These are phyloP conservation scores for Pseudozyma tsukubaensis DNA, from an alignment of 1,284 basidiomycete genomes.

Conservation along the genomic window DNA sequence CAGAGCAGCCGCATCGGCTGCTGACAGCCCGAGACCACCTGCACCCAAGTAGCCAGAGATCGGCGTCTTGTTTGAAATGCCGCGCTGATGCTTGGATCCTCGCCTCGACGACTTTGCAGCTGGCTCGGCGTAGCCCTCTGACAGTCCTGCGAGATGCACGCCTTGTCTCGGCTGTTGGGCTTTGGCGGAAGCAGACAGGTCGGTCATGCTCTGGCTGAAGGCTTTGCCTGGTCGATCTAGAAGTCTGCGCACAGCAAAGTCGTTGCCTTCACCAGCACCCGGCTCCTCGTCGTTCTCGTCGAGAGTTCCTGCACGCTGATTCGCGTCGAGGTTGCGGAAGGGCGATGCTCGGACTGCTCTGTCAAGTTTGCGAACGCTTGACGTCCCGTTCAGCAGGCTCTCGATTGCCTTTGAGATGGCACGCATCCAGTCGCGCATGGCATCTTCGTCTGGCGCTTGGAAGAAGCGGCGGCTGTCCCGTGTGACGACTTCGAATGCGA, in stretches of 20 bases:
- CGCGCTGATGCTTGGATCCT: conserved; percentile 40
- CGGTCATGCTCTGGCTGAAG: conserved; percentile 61
- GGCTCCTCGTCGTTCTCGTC: conserved; percentile 26
- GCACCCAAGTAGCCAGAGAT: conserved; percentile 55
- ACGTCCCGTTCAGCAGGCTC: conserved; percentile 71
- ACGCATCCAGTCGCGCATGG: conserved; percentile 72
- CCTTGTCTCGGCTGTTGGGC: conserved; percentile 12
- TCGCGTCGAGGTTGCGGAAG: conserved; percentile 23
- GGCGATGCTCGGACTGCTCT: conserved; percentile 41
- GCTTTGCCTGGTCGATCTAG: conserved; percentile 18
- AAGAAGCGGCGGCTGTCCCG: conserved; percentile 71
- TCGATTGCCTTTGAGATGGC: conserved; percentile 73
- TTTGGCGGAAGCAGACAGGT: conserved; percentile 37
- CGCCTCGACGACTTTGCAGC: conserved; percentile 18
- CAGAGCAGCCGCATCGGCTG: conserved; percentile 15
- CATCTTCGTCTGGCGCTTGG: conserved; percentile 71
- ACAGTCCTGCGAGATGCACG: conserved; percentile 38
- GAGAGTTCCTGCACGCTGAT: conserved; percentile 12
- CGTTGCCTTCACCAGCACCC: conserved; percentile 24
- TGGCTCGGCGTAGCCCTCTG: conserved; percentile 35
- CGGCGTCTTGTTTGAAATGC: conserved; percentile 66
- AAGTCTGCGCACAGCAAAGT: conserved; percentile 41
- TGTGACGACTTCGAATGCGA: conserved; percentile 72
- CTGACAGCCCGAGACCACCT: conserved; percentile 21
- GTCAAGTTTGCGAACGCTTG: conserved; percentile 60